These are phyloP conservation scores for Physaria fendleri DNA, from an alignment of 345 rosid genomes.

Conservation along the genomic window DNA sequence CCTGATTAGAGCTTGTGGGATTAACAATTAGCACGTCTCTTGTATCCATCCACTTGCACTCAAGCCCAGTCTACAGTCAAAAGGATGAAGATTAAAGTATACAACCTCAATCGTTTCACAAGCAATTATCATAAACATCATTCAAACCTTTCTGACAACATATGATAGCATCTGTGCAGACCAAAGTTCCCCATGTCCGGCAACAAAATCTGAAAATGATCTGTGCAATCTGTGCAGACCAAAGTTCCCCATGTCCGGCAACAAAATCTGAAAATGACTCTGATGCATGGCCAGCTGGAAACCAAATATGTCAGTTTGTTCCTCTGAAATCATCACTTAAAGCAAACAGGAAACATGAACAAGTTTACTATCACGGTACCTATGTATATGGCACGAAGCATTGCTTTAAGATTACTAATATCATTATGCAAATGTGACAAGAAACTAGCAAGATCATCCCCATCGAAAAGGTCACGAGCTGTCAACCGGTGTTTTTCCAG, in stretches of 20 bases:
- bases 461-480: conserved; percentile 78
- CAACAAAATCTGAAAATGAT: conserved; percentile 94
- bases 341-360: not conserved
- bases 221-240: conserved; percentile 99
- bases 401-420: conserved; percentile 78
- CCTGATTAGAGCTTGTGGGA: conserved; percentile 88
- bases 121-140: not conserved
- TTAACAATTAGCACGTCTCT: conserved; percentile 89
- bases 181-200: conserved; percentile 97
- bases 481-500: conserved; percentile 71
- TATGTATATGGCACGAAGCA: conserved; percentile 96
- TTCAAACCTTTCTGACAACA: conserved; percentile 71
- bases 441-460: conserved; percentile 68
- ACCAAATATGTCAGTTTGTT: conserved; percentile 2
- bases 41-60: conserved; percentile 97
- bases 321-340: not conserved
- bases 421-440: conserved; percentile 72
- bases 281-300: conserved; percentile 91
- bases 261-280: conserved; percentile 96
- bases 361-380: conserved; percentile 25
- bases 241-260: conserved; percentile 92
- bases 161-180: conserved; percentile 83
- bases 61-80: conserved; percentile 56
- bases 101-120: not conserved
- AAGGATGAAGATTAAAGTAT: not conserved